Conservation (phyloP, 208 protist genomes). For the Trypanosoma rangeli region DNA sequence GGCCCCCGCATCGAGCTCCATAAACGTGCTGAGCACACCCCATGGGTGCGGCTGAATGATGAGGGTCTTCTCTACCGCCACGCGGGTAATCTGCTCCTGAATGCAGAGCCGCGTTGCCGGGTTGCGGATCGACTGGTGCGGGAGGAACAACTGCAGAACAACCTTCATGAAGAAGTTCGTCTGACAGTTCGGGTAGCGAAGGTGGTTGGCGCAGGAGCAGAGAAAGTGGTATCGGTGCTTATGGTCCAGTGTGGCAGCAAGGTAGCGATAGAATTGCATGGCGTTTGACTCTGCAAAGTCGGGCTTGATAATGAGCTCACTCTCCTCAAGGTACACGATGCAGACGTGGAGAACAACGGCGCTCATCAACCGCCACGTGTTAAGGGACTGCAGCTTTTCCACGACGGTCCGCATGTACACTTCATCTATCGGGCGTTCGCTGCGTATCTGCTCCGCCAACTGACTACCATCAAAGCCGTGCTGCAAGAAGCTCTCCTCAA, state of each 20-base stretch:
- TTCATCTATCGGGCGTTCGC: constrained; percentile 43
- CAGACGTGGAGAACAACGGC: constrained; percentile 97
- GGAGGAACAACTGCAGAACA: constrained; percentile 96
- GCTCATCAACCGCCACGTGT: constrained; percentile 91
- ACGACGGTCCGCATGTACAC: constrained; percentile 32
- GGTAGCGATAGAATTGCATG: constrained; percentile 95
- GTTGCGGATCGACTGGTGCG: constrained; percentile 50
- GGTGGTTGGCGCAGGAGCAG: constrained; percentile 97
- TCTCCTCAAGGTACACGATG: constrained; percentile 53
- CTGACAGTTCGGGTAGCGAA: constrained; percentile 99
- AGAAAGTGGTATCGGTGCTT: constrained; percentile 96
- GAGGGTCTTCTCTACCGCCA: constrained; percentile 97
- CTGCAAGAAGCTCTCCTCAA: constrained; percentile 62
- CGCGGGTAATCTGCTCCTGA: constrained; percentile 97
- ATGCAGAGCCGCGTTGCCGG: constrained; percentile 78
- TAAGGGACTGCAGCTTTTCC: constrained; percentile 71
- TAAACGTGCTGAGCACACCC: constrained; percentile 99
- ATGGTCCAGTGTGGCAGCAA: constrained; percentile 92
- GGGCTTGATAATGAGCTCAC: constrained; percentile 30
- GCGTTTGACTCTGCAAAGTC: constrained; percentile 65
- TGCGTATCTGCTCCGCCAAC: constrained; percentile 58
- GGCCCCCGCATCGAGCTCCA: constrained; percentile 98
- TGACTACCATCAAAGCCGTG: constrained; percentile 28
- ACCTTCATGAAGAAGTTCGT: constrained; percentile 99
- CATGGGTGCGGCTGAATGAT: constrained; percentile 98